Evolutionary conservation across 139 green algal genomes (phyloP).

Genomic region (Gonium pectorale): DNA sequence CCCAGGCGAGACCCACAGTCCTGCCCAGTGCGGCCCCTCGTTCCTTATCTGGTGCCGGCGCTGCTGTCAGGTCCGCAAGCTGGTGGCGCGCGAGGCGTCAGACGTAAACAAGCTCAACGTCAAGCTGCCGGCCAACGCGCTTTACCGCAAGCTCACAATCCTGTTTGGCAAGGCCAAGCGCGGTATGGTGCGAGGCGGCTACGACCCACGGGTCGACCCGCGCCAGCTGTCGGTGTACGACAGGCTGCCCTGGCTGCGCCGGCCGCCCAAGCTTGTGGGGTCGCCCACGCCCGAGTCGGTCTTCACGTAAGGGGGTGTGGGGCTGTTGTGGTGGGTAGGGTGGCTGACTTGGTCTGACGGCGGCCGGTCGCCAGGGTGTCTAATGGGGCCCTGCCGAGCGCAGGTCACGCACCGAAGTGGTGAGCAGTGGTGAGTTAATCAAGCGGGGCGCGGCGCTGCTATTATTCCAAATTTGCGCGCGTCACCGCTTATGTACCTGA

Average conservation of each 20-base stretch:
- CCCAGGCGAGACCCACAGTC: neutral
- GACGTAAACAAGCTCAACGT: slow-evolving; percentile 34
- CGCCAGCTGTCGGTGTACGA: slow-evolving; percentile 39
- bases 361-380: too few relatives aligned
- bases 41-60: too few relatives aligned
- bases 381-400: neutral
- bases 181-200: slow-evolving; percentile 50
- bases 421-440: neutral
- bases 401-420: neutral
- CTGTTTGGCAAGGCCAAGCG: slow-evolving; percentile 59
- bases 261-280: slow-evolving; percentile 6
- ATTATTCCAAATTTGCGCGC: neutral
- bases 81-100: slow-evolving; percentile 45
- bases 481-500: too few relatives aligned
- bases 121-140: slow-evolving; percentile 43
- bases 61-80: slow-evolving; percentile 53
- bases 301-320: slow-evolving; percentile 1
- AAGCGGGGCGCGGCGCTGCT: neutral
- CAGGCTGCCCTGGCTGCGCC: slow-evolving; percentile 29
- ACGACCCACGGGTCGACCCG: slow-evolving; percentile 26
- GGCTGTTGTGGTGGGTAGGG: neutral
- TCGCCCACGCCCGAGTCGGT: slow-evolving; percentile 1
- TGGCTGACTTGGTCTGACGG: neutral
- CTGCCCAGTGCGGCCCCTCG: neutral
- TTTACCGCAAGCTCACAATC: slow-evolving; percentile 55